Evolutionary conservation across 805 yeast species (phyloP), one percentile per base, ranked within the genome.

Genomic region (Lachancea fermentati): DNA sequence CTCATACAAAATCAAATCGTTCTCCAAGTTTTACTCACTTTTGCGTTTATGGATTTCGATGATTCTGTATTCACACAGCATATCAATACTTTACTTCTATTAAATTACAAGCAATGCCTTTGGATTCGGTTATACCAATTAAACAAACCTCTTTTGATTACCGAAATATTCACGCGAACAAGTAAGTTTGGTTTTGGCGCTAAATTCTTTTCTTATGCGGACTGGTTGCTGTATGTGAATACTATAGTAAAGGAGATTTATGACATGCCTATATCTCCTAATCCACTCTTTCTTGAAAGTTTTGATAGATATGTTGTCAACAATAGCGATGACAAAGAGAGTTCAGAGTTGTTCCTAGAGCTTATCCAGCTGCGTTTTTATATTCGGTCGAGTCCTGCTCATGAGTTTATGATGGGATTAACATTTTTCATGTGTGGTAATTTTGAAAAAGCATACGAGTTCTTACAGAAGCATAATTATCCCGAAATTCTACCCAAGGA

Each of bases 1-100:
- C 45, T 50, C 8, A 48, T 58, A 17, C 62, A 62, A 38, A 53
- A 53, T 32, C 53, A 58, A 4, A 51, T 66, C 18, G 46, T 64
- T 19, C 50, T 62, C 37, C 60, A 67, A 28, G 39, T 67, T 5
- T 42, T 68, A 28, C 43, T 67, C 28, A 44, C 65, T 9, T 54
- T 68, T 24, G 54, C 66, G 8, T 60, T 68, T 11, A 48, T 69
- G 42, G 69, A 68, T 39, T 60, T 69, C 40, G 66, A 66, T 34
- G 57, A 57, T 22, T 49, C 60, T 13, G 16, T 45, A 3, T 50
- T 60, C 38, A 47, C 40, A 26, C 38, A 42, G 3, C 58, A 57
- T 35, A 18, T 61, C 5, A 39, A 45, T 7, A 36, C 32, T 2
- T 41, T 61, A 18, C 39, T 61, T 30, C 46, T 49, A 6, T 28